Percentiles rank a stretch among this genome's conserved stretches.
Conservation (phyloP, 805 yeast genomes). For the Myxozyma nipponensis region DNA sequence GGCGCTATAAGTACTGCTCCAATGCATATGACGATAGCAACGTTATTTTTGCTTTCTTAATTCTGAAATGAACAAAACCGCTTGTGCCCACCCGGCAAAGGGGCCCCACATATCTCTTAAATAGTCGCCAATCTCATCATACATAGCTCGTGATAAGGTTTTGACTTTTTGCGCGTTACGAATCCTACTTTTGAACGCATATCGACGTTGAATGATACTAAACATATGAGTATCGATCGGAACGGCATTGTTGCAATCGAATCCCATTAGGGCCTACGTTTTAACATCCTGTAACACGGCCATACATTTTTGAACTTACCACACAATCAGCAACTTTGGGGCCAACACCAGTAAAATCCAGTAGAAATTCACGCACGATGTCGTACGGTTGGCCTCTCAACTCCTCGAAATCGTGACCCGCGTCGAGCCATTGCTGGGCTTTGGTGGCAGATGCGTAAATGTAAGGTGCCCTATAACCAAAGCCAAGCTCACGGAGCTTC, state of each 20-base stretch:
- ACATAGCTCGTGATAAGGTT: slow-evolving; percentile 49
- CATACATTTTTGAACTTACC: slow-evolving; percentile 11
- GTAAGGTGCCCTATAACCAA: slow-evolving; percentile 91
- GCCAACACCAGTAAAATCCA: slow-evolving; percentile 81
- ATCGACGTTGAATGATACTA: slow-evolving; percentile 53
- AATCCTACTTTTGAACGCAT: slow-evolving; percentile 31
- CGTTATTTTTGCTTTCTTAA: slow-evolving; percentile 2
- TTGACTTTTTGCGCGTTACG: slow-evolving; percentile 37
- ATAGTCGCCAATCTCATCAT: slow-evolving; percentile 54
- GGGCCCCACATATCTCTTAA: slow-evolving; percentile 76
- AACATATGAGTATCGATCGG: slow-evolving; percentile 96
- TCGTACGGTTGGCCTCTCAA: slow-evolving; percentile 49
- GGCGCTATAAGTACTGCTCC: no score
- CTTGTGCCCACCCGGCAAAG: slow-evolving; percentile 98
- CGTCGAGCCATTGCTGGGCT: slow-evolving; percentile 41
- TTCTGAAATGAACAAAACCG: slow-evolving; percentile 35
- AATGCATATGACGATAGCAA: no score
- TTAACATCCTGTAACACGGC: not conserved
- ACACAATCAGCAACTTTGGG: slow-evolving; percentile 98
- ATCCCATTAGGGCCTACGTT: slow-evolving; percentile 68
- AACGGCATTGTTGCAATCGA: slow-evolving; percentile 79
- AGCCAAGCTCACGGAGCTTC: slow-evolving; percentile 46
- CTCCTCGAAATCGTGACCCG: slow-evolving; percentile 39
- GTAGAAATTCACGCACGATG: slow-evolving; percentile 55
- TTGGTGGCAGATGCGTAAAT: slow-evolving; percentile 70